These are phyloP conservation scores for Penicillium sumatraense DNA, from an alignment of 2,329 filamentous ascomycete species.

Conservation along the genomic window DNA sequence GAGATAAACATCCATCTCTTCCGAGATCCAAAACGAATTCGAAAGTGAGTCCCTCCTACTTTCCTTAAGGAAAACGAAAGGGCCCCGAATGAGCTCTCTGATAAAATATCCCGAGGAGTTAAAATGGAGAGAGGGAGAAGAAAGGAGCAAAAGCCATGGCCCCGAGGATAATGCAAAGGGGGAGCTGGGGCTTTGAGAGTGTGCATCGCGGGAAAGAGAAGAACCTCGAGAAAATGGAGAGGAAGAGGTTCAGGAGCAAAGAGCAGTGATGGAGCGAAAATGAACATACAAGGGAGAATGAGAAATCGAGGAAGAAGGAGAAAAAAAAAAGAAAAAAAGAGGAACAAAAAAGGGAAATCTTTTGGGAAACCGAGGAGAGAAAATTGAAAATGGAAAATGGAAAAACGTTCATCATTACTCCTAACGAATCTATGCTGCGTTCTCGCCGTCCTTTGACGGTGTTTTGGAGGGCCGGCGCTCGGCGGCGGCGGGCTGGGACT, in stretches of 20 bases:
- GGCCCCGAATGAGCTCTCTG: slow-evolving; percentile 12
- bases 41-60: not conserved
- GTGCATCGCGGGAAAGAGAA: not conserved
- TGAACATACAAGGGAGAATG: slow-evolving; percentile 7
- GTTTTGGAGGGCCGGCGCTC: slow-evolving; percentile 50
- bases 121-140: not conserved
- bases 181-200: not conserved
- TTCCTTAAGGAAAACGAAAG: no score
- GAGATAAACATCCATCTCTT: slow-evolving; percentile 11
- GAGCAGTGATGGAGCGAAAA: slow-evolving; percentile 14
- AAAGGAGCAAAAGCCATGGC: not conserved
- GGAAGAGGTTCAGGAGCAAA: slow-evolving; percentile 9
- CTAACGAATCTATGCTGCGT: slow-evolving; percentile 45
- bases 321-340: slow-evolving; percentile 8
- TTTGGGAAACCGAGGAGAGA: slow-evolving; percentile 29
- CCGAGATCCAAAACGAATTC: slow-evolving; percentile 24
- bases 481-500: slow-evolving; percentile 49
- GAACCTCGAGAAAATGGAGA: slow-evolving; percentile 2
- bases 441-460: slow-evolving; percentile 46
- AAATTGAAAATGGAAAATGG: slow-evolving; percentile 31
- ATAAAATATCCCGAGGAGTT: not conserved
- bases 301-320: not conserved
- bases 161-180: slow-evolving; percentile 27
- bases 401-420: slow-evolving; percentile 45
- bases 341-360: slow-evolving; percentile 32